Conservation (phyloP, 1,284 basidiomycete species). For the Apiotrichum mycotoxinovorans region DNA sequence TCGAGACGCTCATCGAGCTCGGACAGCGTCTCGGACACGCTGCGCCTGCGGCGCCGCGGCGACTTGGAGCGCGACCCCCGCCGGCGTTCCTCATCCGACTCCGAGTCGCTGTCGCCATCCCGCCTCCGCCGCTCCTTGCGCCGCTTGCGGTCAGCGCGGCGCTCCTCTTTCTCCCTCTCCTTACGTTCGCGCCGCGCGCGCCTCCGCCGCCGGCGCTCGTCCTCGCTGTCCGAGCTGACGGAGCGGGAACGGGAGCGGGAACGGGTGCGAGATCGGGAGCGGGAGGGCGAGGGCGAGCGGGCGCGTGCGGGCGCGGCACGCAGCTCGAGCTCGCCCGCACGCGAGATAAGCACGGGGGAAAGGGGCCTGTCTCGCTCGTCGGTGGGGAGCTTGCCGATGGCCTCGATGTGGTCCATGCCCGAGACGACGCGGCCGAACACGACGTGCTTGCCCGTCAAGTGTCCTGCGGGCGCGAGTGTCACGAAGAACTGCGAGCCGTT, state of each 20-base stretch:
- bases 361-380: conserved; percentile 59
- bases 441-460: conserved; percentile 54
- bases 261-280: conserved; percentile 12
- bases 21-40: conserved; percentile 35
- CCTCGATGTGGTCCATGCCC: conserved; percentile 51
- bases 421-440: conserved; percentile 53
- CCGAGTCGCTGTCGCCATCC: conserved; percentile 13
- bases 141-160: conserved; percentile 5
- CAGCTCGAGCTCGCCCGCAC: conserved; percentile 80
- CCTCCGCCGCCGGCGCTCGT: conserved; percentile 17
- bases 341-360: conserved; percentile 66
- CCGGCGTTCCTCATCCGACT: conserved; percentile 9
- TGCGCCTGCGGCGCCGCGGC: background rate
- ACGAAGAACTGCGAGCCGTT: conserved; percentile 57
- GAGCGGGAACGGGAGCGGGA: conserved; percentile 22
- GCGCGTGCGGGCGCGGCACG: conserved; percentile 48
- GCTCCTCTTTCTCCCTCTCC: conserved; percentile 14
- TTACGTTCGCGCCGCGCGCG: conserved; percentile 20
- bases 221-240: conserved; percentile 1
- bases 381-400: conserved; percentile 50
- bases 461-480: conserved; percentile 43
- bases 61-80: conserved; percentile 5
- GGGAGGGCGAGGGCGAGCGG: conserved; percentile 13
- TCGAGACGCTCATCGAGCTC: conserved; percentile 50
- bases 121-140: conserved; percentile 22